Evolutionary conservation across 257 asterid genomes (phyloP).

Genomic region (Penstemon davidsonii): DNA sequence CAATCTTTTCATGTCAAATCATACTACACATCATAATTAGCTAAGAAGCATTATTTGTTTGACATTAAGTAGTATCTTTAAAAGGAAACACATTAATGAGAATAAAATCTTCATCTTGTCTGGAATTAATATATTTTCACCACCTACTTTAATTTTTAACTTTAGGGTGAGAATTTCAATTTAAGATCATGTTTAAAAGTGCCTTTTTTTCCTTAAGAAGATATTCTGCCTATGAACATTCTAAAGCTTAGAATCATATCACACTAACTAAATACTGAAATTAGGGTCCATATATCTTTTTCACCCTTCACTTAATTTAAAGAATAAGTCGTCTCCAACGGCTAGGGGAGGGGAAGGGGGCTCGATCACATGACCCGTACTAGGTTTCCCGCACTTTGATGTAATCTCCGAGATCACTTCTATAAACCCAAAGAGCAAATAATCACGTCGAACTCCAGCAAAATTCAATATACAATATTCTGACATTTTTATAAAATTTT

Average conservation of each 20-base stretch:
- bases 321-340: too few species aligned
- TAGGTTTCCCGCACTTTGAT: too few species aligned
- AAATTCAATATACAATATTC: too few species aligned
- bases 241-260: neutral
- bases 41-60: slow-evolving; percentile 17
- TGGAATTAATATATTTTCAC: slow-evolving; percentile 27
- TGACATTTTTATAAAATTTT: too few species aligned
- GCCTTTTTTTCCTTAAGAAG: neutral
- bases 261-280: neutral
- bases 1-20: slow-evolving; percentile 19
- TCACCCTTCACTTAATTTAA: neutral
- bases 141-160: slow-evolving; percentile 13
- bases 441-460: too few species aligned
- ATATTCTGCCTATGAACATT: slow-evolving; percentile 11
- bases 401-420: too few species aligned
- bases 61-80: slow-evolving; percentile 31
- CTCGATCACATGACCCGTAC: too few species aligned
- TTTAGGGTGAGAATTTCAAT: slow-evolving; percentile 5
- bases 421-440: too few species aligned
- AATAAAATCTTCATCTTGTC: slow-evolving; percentile 37
- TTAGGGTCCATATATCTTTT: neutral
- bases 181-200: slow-evolving; percentile 18
- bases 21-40: slow-evolving; percentile 10
- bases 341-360: too few species aligned
- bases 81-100: slow-evolving; percentile 32